Conservation (phyloP, 2,329 filamentous ascomycete species). For the Aspergillus eucalypticola region DNA sequence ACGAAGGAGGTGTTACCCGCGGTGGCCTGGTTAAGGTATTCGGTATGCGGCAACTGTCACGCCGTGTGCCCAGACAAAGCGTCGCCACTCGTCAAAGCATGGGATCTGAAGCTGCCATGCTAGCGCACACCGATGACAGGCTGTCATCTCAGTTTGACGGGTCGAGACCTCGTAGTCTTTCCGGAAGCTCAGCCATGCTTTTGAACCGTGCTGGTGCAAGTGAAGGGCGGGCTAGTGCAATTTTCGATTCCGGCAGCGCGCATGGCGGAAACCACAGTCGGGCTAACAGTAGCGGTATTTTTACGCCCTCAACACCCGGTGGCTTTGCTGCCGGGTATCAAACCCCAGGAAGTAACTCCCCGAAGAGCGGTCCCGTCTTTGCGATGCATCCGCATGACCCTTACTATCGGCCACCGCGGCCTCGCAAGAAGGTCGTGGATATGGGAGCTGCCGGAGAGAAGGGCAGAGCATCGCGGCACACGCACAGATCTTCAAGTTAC, state of each 20-base stretch:
- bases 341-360: conserved; percentile 46
- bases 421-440: conserved; percentile 66
- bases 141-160: conserved; percentile 59
- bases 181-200: conserved; percentile 63
- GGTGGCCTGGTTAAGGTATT: conserved; percentile 86
- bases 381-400: conserved; percentile 64
- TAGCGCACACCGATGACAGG: conserved; percentile 66
- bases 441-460: conserved; percentile 47
- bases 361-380: conserved; percentile 45
- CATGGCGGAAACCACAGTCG: conserved; percentile 53
- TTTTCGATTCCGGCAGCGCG: conserved; percentile 55
- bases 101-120: conserved; percentile 78
- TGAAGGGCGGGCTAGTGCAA: conserved; percentile 51
- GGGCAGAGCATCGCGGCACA: conserved; percentile 45
- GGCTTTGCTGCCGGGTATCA: conserved; percentile 67
- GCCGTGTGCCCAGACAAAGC: conserved; percentile 65
- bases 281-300: conserved; percentile 61
- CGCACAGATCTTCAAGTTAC: conserved; percentile 36
- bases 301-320: conserved; percentile 72
- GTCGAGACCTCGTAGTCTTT: conserved; percentile 59
- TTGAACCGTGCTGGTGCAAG: conserved; percentile 53
- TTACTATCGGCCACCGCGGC: conserved; percentile 83
- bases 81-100: conserved; percentile 75
- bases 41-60: conserved; percentile 83
- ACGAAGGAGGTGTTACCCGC: conserved; percentile 67